A percentile compares a stretch with the other conserved stretches of the same genome.
Conservation (phyloP, 2,329 filamentous ascomycete species). For the Hirsutella thompsonii region DNA sequence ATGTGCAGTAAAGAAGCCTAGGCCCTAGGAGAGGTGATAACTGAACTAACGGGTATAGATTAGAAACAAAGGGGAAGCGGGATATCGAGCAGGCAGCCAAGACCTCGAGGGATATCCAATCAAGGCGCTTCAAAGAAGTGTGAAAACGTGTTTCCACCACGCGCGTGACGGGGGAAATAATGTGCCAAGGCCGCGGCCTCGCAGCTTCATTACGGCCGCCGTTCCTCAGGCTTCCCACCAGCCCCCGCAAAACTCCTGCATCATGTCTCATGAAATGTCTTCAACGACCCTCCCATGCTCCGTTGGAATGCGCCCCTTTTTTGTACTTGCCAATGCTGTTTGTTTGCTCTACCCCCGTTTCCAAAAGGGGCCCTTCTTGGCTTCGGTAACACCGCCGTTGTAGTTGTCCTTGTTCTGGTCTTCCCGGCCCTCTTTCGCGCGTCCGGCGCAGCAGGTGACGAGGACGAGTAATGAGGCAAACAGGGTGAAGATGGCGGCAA, state of each 20-base stretch:
- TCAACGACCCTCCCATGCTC: neutral
- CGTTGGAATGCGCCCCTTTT: neutral
- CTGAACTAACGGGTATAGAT: neutral
- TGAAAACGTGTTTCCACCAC: neutral
- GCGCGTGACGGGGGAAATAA: neutral
- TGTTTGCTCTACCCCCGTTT: constrained; percentile 2
- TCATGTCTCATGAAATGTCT: neutral
- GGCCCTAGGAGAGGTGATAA: too few species aligned
- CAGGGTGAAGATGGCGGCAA: constrained; percentile 39
- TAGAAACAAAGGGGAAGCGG: neutral
- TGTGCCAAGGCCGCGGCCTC: too few species aligned
- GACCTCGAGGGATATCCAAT: neutral
- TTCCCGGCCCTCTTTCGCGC: constrained; percentile 20
- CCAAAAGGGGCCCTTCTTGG: constrained; percentile 9
- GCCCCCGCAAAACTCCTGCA: neutral
- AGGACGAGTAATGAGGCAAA: constrained; percentile 44
- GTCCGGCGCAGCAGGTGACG: constrained; percentile 45
- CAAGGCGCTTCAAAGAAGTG: neutral
- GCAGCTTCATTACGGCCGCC: too few species aligned
- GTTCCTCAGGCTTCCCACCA: neutral
- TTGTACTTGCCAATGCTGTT: neutral
- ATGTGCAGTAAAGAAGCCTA: too few species aligned
- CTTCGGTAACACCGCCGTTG: constrained; percentile 5
- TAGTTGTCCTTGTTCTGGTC: constrained; percentile 13
- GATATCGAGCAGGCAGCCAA: neutral